Percentiles rank a stretch among this genome's conserved stretches.
Evolutionary conservation across 768 basidiomycete species (phyloP).

Genomic region (Suillus clintonianus): DNA sequence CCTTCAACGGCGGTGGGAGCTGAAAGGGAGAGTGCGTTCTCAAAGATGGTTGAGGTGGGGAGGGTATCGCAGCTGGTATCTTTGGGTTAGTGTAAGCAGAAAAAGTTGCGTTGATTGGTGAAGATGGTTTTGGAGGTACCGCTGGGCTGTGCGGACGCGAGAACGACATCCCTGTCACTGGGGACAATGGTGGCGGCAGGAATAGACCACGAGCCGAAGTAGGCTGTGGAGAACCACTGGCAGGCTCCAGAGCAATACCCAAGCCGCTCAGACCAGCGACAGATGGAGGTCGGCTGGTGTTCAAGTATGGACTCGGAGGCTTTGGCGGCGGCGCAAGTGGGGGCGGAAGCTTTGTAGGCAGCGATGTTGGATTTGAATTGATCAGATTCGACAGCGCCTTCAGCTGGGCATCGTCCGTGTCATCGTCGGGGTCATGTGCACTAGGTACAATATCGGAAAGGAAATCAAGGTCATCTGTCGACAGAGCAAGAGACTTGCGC

Average conservation of each 20-base stretch:
- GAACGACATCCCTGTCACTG: slow-evolving; percentile 29
- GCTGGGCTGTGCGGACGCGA: slow-evolving; percentile 16
- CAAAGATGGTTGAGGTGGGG: slow-evolving; percentile 19
- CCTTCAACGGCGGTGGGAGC: slow-evolving; percentile 25
- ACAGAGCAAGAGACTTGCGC: slow-evolving; percentile 66
- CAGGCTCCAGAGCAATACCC: slow-evolving; percentile 1
- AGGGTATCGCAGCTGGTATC: slow-evolving; percentile 13
- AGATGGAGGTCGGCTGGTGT: slow-evolving; percentile 14
- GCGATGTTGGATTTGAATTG: slow-evolving; percentile 38
- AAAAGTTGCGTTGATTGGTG: slow-evolving; percentile 5
- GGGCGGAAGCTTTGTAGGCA: slow-evolving; percentile 48
- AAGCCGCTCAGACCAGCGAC: slow-evolving; percentile 4
- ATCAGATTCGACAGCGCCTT: slow-evolving; percentile 44
- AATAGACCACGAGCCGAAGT: slow-evolving; percentile 11
- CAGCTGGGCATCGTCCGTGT: slow-evolving; percentile 35
- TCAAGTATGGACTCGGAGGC: slow-evolving; percentile 24
- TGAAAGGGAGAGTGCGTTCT: slow-evolving; percentile 19
- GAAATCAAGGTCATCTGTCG: slow-evolving; percentile 81
- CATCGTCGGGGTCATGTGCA: slow-evolving; percentile 42
- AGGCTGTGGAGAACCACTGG: slow-evolving; percentile 1
- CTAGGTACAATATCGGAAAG: slow-evolving; percentile 68
- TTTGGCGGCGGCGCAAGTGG: slow-evolving; percentile 41
- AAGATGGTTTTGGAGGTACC: slow-evolving; percentile 4
- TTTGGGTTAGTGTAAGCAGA: slow-evolving; percentile 8
- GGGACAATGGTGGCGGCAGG: slow-evolving; percentile 27